Evolutionary conservation across 2,329 filamentous ascomycete species (phyloP).

Genomic region (Emergomyces africanus): DNA sequence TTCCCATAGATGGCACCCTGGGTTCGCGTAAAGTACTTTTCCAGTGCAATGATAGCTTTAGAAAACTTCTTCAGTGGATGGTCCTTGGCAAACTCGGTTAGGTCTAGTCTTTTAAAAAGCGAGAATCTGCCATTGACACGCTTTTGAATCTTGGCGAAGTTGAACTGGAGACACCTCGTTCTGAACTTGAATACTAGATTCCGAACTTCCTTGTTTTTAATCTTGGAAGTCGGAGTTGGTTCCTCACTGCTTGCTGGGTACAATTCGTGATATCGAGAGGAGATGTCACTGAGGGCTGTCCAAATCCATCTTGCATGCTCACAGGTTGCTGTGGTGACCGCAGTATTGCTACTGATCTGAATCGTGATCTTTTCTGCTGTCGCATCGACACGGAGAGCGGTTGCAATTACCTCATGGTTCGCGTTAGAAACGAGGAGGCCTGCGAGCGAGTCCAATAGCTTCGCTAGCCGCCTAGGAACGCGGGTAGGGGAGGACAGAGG

Average conservation of each 20-base stretch:
- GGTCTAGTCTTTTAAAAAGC: neutral
- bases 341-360: neutral
- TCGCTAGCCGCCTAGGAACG: neutral
- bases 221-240: neutral
- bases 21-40: neutral
- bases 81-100: neutral
- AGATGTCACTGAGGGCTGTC: neutral
- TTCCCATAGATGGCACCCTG: neutral
- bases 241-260: neutral
- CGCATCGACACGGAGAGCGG: neutral
- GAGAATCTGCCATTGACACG: neutral
- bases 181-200: neutral
- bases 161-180: neutral
- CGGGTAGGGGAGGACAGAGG: neutral
- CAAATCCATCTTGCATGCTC: neutral
- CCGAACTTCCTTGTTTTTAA: neutral
- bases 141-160: neutral
- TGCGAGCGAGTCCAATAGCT: neutral
- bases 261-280: neutral
- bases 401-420: constrained; percentile 2
- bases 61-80: neutral
- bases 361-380: neutral
- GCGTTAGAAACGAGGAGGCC: neutral
- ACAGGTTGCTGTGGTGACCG: neutral
- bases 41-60: neutral